phyloP scores from a whole-genome alignment of 1,139 yeast genomes.

The Wickerhamomyces sp. region DNA sequence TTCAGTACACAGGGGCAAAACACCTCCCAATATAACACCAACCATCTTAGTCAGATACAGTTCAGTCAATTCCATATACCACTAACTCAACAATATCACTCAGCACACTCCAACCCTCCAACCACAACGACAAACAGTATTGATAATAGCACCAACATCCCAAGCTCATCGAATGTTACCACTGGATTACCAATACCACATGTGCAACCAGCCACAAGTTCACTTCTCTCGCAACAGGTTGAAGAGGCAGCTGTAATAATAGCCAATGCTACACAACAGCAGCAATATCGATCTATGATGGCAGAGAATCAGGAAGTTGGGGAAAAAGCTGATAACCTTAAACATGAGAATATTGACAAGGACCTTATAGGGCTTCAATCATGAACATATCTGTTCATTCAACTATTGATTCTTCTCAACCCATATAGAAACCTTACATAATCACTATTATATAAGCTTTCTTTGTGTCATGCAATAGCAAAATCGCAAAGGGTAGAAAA shows the following conservation, averaged over 20 bases:
- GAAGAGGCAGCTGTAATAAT: constrained; percentile 4
- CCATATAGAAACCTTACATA: too few species aligned
- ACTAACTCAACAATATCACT: constrained; percentile 4
- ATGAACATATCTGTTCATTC: background rate
- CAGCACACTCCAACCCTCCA: background rate
- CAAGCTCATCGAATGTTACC: background rate
- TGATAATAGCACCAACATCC: too few species aligned
- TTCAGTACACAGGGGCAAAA: background rate
- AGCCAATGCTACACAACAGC: constrained; percentile 6
- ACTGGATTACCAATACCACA: background rate
- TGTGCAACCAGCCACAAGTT: background rate
- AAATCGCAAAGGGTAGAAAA: too few species aligned
- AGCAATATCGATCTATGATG: background rate
- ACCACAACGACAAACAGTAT: background rate
- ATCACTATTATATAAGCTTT: too few species aligned
- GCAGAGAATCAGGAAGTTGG: too few species aligned
- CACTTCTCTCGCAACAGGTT: background rate
- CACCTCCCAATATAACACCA: background rate
- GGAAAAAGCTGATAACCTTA: too few species aligned
- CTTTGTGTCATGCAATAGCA: too few species aligned
- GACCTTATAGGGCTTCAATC: constrained; percentile 16
- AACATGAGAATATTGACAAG: constrained; percentile 20
- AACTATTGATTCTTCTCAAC: too few species aligned
- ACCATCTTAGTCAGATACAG: constrained; percentile 2
- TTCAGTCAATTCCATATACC: constrained; percentile 2